Evolutionary conservation across 2,329 filamentous ascomycete genomes (phyloP).

Genomic region (Torrubiella hemipterigena): DNA sequence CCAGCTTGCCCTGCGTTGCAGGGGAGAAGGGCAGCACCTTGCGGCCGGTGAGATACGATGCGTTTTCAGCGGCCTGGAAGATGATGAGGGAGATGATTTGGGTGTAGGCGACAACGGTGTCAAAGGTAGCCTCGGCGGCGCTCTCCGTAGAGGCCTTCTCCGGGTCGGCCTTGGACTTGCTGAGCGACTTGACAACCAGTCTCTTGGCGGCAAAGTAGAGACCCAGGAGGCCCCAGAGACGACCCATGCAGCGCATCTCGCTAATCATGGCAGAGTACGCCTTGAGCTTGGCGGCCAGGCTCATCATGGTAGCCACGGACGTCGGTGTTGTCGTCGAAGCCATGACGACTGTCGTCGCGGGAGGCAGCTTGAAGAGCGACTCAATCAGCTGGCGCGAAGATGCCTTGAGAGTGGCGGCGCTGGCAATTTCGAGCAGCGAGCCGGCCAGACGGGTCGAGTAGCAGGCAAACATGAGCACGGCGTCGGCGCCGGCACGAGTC

Average conservation of each 20-base stretch:
- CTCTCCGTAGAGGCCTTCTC: slow-evolving; percentile 23
- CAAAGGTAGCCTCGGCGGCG: slow-evolving; percentile 21
- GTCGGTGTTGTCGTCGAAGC: slow-evolving; percentile 24
- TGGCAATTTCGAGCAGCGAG: slow-evolving; percentile 36
- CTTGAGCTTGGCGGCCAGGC: slow-evolving; percentile 40
- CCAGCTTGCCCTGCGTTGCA: slow-evolving; percentile 47
- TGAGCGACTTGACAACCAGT: slow-evolving; percentile 24
- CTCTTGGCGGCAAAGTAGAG: slow-evolving; percentile 56
- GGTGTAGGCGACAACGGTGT: slow-evolving; percentile 44
- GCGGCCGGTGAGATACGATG: slow-evolving; percentile 63
- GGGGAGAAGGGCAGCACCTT: slow-evolving; percentile 51
- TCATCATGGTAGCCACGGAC: slow-evolving; percentile 31
- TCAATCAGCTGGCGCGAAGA: slow-evolving; percentile 39
- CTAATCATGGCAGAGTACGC: slow-evolving; percentile 53
- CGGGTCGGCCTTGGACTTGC: slow-evolving; percentile 11
- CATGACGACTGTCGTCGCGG: slow-evolving; percentile 33
- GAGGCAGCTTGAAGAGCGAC: slow-evolving; percentile 38
- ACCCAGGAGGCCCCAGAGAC: slow-evolving; percentile 66
- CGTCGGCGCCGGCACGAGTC: slow-evolving; percentile 58
- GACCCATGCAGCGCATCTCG: slow-evolving; percentile 60
- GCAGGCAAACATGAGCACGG: slow-evolving; percentile 54
- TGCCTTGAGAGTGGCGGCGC: slow-evolving; percentile 44
- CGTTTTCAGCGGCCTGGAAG: slow-evolving; percentile 78
- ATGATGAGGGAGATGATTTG: slow-evolving; percentile 56
- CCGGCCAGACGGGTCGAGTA: slow-evolving; percentile 51